Conservation (phyloP, 129 eudicot species). For the Smallanthus sonchifolius region DNA sequence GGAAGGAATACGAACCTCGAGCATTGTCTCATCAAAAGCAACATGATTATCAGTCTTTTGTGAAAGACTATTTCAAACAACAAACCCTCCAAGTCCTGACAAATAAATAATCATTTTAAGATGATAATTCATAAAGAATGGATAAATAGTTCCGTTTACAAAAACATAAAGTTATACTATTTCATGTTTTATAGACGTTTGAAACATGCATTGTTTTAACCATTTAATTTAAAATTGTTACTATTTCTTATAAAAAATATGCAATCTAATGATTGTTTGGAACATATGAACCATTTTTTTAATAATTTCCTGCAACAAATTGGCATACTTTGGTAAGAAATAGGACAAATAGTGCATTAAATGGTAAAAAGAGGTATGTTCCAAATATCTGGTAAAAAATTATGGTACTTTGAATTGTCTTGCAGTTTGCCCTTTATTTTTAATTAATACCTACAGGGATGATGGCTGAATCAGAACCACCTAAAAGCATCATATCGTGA, state of each 20-base stretch:
- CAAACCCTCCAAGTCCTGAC: slow-evolving; percentile 51
- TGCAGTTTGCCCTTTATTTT: neutral
- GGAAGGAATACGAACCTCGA: slow-evolving; percentile 53
- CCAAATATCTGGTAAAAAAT: neutral
- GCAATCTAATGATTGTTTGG: neutral
- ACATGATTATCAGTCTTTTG: slow-evolving; percentile 45
- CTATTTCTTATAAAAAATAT: neutral
- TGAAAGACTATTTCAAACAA: slow-evolving; percentile 42
- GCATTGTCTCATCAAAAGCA: slow-evolving; percentile 59
- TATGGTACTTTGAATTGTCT: neutral
- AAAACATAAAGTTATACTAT: neutral
- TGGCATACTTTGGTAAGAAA: neutral
- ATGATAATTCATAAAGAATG: neutral
- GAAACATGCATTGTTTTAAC: neutral
- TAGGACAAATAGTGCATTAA: neutral
- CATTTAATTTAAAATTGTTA: neutral
- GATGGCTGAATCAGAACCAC: slow-evolving; percentile 53
- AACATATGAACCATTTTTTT: neutral
- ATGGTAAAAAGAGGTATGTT: neutral
- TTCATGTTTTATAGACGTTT: neutral
- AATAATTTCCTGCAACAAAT: neutral
- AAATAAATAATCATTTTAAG: neutral
- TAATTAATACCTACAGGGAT: slow-evolving; percentile 35
- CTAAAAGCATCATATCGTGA: slow-evolving; percentile 49
- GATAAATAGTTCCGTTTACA: neutral